These are phyloP conservation scores for Xylaria hypoxylon DNA, from an alignment of 2,329 filamentous ascomycete genomes.

Conservation along the genomic window DNA sequence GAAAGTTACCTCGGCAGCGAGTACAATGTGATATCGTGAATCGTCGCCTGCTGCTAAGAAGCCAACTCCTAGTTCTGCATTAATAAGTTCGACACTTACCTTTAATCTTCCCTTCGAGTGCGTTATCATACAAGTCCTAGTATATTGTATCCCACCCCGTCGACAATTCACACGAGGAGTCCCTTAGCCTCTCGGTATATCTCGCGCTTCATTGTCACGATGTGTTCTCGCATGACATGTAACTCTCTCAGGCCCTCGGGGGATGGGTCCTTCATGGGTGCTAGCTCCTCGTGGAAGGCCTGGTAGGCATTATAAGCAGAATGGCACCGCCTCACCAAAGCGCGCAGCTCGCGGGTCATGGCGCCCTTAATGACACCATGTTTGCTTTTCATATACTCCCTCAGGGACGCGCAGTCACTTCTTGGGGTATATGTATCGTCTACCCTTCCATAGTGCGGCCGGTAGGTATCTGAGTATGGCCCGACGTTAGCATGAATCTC, in stretches of 20 bases:
- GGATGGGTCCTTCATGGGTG: not conserved
- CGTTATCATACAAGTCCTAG: too few species aligned
- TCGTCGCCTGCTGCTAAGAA: too few species aligned
- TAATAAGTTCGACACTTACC: not conserved
- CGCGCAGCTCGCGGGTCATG: constrained; percentile 23
- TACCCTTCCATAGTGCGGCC: constrained; percentile 12
- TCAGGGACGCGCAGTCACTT: not conserved
- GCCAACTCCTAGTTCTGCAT: not conserved
- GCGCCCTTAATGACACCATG: constrained; percentile 10
- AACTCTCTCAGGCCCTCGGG: constrained; percentile 14
- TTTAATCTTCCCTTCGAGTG: not conserved
- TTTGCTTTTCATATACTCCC: not conserved
- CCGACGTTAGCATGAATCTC: constrained; percentile 36
- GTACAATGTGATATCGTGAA: not conserved
- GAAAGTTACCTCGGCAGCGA: too few species aligned
- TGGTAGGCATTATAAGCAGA: constrained; percentile 25
- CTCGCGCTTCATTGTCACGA: constrained; percentile 34
- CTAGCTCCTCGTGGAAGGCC: constrained; percentile 16
- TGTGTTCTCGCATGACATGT: constrained; percentile 31
- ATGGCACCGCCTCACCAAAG: constrained; percentile 10
- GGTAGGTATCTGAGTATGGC: constrained; percentile 37
- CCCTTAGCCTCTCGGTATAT: constrained; percentile 30
- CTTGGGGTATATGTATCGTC: constrained; percentile 22
- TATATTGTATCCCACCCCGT: not conserved
- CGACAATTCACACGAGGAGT: constrained; percentile 5